These are phyloP conservation scores for Stachybotrys elegans DNA, from an alignment of 2,329 filamentous ascomycete species.

Conservation along the genomic window DNA sequence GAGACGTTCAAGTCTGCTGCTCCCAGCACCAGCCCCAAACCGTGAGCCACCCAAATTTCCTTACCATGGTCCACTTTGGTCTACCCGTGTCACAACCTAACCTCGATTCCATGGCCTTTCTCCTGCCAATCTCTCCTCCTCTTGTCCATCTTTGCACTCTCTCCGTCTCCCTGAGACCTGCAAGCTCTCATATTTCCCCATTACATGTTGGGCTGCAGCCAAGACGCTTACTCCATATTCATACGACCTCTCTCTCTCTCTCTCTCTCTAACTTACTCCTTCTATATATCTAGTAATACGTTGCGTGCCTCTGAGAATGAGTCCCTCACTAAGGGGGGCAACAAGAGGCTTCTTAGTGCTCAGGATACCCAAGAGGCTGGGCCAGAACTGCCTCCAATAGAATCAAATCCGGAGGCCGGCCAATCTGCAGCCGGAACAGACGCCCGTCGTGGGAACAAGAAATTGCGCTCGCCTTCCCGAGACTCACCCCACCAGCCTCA, in stretches of 20 bases:
- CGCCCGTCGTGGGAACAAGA: constrained; percentile 16
- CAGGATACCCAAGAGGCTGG: not conserved
- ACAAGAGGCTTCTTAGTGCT: constrained; percentile 8
- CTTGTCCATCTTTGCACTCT: not conserved
- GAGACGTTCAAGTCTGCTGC: no score
- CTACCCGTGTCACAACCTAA: no score
- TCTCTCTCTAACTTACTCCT: not conserved
- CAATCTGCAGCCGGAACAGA: not conserved
- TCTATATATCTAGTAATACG: not conserved
- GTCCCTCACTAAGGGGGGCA: not conserved
- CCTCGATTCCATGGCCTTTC: no score
- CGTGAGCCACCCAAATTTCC: no score
- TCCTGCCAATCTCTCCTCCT: not conserved
- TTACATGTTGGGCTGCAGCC: not conserved
- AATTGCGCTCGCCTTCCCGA: constrained; percentile 21
- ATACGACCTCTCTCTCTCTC: no score
- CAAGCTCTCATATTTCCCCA: not conserved
- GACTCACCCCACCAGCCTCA: constrained; percentile 14
- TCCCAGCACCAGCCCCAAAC: no score
- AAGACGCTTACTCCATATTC: no score
- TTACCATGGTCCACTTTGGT: no score
- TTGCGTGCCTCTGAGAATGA: not conserved
- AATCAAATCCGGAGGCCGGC: not conserved
- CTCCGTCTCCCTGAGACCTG: not conserved
- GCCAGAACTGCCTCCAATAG: not conserved